Percentiles rank a stretch among this genome's conserved stretches.
phyloP scores from a whole-genome alignment of 164 flowering plant species.

The Saururus chinensis region DNA sequence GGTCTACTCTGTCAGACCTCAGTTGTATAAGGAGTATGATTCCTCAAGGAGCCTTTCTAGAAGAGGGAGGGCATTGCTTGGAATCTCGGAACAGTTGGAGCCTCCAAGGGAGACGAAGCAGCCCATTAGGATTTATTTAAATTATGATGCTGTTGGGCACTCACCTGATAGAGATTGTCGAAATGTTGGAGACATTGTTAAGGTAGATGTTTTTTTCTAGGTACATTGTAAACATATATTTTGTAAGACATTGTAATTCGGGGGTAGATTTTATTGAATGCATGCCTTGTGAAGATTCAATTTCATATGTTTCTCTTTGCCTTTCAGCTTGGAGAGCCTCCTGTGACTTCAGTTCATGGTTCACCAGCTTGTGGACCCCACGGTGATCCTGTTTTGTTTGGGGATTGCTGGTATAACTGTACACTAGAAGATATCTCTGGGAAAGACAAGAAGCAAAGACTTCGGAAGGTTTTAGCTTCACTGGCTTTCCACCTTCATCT shows the following conservation, averaged over 20 bases:
- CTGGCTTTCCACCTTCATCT: not conserved
- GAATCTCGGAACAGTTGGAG: conserved; percentile 16
- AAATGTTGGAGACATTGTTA: conserved; percentile 74
- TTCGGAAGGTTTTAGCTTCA: conserved; percentile 56
- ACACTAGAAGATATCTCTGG: conserved; percentile 84
- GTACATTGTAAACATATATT: no score
- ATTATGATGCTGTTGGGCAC: conserved; percentile 98
- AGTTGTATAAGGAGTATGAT: conserved; percentile 51
- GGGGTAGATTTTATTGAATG: not conserved
- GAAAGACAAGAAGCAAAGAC: conserved; percentile 82
- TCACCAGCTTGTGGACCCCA: conserved; percentile 79
- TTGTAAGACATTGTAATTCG: no score
- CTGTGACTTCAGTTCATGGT: conserved; percentile 36
- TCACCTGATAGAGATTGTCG: conserved; percentile 92
- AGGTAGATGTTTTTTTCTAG: conserved; percentile 34
- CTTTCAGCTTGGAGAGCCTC: conserved; percentile 90
- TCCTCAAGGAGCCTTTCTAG: conserved; percentile 24
- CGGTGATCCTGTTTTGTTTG: conserved; percentile 79
- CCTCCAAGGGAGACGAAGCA: conserved; percentile 34
- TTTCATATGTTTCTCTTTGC: conserved; percentile 4
- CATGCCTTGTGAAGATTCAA: conserved; percentile 5
- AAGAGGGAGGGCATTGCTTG: conserved; percentile 70
- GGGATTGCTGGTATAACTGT: conserved; percentile 99
- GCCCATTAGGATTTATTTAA: conserved; percentile 89
- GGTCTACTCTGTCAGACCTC: conserved; percentile 85